Evolutionary conservation across 345 rosid genomes (phyloP).

Genomic region (Sisymbrium irio): DNA sequence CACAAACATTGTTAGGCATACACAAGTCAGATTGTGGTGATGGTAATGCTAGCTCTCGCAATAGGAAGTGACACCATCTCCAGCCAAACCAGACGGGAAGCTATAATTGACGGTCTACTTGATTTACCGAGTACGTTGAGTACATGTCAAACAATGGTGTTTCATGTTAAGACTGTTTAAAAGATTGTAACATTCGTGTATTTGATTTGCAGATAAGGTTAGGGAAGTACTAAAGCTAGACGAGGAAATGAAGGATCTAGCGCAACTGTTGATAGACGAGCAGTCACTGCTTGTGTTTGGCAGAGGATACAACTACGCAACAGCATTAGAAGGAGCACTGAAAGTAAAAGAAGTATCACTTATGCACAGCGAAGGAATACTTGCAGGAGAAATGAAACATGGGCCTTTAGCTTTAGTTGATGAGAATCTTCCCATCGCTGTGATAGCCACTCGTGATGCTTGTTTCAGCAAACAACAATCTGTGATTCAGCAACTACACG

Average conservation of each 20-base stretch:
- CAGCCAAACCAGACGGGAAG: conserved; percentile 72
- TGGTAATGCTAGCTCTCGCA: conserved; percentile 95
- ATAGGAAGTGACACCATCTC: conserved; percentile 87
- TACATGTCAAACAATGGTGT: background rate
- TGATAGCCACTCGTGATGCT: conserved; percentile 84
- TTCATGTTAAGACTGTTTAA: background rate
- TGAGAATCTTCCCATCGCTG: conserved; percentile 78
- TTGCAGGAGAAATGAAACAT: conserved; percentile 99
- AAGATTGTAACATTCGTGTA: background rate
- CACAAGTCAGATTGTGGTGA: conserved; percentile 95
- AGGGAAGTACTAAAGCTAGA: conserved; percentile 87
- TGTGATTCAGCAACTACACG: conserved; percentile 94
- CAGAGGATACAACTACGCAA: conserved; percentile 89
- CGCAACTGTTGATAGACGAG: conserved; percentile 65
- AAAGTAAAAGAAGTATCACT: conserved; percentile 97
- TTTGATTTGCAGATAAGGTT: conserved; percentile 57
- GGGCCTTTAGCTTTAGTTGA: conserved; percentile 97
- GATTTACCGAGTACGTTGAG: conserved; percentile 75
- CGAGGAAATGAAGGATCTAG: conserved; percentile 79
- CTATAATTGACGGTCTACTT: conserved; percentile 84
- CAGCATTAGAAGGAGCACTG: conserved; percentile 89
- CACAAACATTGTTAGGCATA: conserved; percentile 58
- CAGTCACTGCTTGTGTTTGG: conserved; percentile 93
- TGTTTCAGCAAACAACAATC: conserved; percentile 95
- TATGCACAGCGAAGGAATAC: conserved; percentile 97